These are phyloP conservation scores for Tuber calosporum DNA, from an alignment of 495 filamentous ascomycete genomes.

Conservation along the genomic window DNA sequence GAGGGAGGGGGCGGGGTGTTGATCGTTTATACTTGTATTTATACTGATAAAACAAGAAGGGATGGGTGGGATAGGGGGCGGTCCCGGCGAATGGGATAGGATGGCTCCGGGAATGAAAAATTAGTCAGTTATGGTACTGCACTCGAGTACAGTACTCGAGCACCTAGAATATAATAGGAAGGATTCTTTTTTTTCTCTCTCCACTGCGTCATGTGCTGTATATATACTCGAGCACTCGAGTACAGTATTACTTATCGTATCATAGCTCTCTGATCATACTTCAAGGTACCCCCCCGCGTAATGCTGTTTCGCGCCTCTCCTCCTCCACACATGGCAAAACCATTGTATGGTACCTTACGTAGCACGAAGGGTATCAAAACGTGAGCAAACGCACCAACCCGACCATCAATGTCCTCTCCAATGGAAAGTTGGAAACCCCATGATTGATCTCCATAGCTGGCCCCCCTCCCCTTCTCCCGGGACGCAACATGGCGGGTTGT, in stretches of 20 bases:
- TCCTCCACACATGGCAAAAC: not conserved
- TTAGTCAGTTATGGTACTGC: not conserved
- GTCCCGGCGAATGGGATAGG: not conserved
- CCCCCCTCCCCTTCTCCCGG: not conserved
- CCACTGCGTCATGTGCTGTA: not conserved
- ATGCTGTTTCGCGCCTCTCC: not conserved
- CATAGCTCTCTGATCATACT: too few relatives aligned
- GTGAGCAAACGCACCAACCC: not conserved
- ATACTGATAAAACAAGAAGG: not conserved
- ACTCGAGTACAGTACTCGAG: too few relatives aligned
- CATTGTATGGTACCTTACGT: not conserved
- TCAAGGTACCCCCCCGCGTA: not conserved
- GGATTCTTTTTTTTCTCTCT: too few relatives aligned
- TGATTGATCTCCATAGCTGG: not conserved
- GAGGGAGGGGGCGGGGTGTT: too few relatives aligned
- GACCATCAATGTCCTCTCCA: not conserved
- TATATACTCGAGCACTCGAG: not conserved
- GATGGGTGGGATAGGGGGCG: not conserved
- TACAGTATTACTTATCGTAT: too few relatives aligned
- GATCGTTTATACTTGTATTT: too few relatives aligned
- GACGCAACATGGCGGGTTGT: not conserved
- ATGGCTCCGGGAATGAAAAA: not conserved
- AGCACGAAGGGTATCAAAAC: not conserved
- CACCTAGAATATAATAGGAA: too few relatives aligned
- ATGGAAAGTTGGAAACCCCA: not conserved